Evolutionary conservation across 164 flowering plant genomes (phyloP).

Genomic region (Sedum album): DNA sequence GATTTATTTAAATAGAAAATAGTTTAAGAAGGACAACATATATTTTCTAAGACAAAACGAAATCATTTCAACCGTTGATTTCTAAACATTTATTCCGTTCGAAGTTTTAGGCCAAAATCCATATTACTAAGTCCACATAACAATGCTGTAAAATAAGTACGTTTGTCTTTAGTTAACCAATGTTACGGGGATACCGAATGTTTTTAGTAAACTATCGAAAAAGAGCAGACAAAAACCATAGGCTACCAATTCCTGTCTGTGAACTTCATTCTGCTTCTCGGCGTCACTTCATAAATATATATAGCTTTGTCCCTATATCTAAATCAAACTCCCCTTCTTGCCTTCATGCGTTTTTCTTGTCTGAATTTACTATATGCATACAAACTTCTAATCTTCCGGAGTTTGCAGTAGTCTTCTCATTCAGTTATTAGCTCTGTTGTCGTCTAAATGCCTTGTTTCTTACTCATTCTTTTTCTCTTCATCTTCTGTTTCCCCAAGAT

Average conservation of each 20-base stretch:
- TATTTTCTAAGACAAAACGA: too few species aligned
- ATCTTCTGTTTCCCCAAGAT: background rate
- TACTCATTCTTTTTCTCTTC: background rate
- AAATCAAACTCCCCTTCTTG: background rate
- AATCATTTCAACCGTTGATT: too few species aligned
- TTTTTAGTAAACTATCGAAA: background rate
- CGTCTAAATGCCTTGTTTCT: background rate
- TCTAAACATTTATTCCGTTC: too few species aligned
- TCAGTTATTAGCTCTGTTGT: background rate
- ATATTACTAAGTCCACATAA: too few species aligned
- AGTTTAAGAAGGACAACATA: background rate
- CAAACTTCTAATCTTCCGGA: background rate
- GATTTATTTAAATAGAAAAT: background rate
- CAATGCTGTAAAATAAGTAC: background rate
- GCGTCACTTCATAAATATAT: background rate
- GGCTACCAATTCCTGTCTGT: background rate
- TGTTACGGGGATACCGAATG: constrained; percentile 4
- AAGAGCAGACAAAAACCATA: background rate
- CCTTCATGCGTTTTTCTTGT: background rate
- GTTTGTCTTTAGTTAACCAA: background rate
- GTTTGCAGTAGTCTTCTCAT: background rate
- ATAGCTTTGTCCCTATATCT: background rate
- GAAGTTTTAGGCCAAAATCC: too few species aligned
- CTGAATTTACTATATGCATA: background rate
- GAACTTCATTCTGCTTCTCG: background rate